Conservation (phyloP, 805 yeast genomes). For the Candida railenensis region DNA sequence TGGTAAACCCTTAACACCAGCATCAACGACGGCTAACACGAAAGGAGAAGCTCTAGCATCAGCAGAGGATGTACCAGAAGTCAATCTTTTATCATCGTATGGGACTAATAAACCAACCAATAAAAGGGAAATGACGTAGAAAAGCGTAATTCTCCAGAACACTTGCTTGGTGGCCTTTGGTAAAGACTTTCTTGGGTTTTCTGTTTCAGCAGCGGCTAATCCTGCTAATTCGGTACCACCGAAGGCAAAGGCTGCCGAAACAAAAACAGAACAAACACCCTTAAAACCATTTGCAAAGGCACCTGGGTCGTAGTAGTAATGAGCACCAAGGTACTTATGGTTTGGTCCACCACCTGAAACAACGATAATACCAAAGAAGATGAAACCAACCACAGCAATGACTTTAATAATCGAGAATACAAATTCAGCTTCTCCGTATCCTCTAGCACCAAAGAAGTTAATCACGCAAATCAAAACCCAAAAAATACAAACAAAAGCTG, state of each 20-base stretch:
- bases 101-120: constrained; percentile 42
- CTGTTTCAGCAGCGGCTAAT: constrained; percentile 37
- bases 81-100: constrained; percentile 23
- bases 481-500: constrained; percentile 58
- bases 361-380: constrained; percentile 56
- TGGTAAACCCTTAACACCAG: constrained; percentile 66
- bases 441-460: constrained; percentile 51
- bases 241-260: constrained; percentile 37
- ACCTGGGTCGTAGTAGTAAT: constrained; percentile 65
- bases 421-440: constrained; percentile 64
- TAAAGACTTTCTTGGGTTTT: constrained; percentile 36
- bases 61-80: constrained; percentile 28
- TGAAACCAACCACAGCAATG: constrained; percentile 56
- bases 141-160: constrained; percentile 39
- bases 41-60: constrained; percentile 73
- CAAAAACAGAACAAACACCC: constrained; percentile 64
- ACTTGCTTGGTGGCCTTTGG: constrained; percentile 45
- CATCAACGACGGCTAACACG: constrained; percentile 68
- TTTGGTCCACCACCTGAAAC: constrained; percentile 57
- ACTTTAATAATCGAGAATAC: constrained; percentile 58
- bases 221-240: constrained; percentile 40
- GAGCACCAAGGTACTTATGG: constrained; percentile 55
- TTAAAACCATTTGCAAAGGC: constrained; percentile 65
- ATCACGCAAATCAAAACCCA: constrained; percentile 45
- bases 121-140: constrained; percentile 40